Evolutionary conservation across 2,329 filamentous ascomycete genomes (phyloP), one percentile per base, ranked within the genome.

Genomic region (Clonostachys sp.): DNA sequence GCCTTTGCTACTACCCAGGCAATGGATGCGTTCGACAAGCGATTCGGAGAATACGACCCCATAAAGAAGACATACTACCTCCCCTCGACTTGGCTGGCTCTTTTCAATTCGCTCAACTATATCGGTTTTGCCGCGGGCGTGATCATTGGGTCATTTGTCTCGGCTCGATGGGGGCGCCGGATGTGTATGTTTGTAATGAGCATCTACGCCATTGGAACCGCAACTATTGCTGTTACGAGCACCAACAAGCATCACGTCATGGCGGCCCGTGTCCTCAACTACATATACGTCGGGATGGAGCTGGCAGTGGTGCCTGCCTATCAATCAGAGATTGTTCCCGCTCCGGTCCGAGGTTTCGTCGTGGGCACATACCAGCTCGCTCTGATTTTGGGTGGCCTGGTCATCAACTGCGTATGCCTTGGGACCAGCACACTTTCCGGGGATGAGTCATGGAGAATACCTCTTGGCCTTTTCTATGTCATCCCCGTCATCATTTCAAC

Each of bases 351-450:
- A 58, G 75, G 80, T 45, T 68, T 78, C 0, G 68, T 79, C 40
- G 53, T 83, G 47, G 83, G 78, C 1, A 80, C 77, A 14, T 83
- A 83, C 68, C 83, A 83, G 55, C 73, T 66, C 60, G 75, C 75
- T 10, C 81, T 78, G 55, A 72, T 79, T 51, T 61, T 81, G 39
- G 77, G 78, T 5, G 64, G 68, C 44, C 74, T 80, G 44, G 45
- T 69, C 3, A 71, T 76, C 2, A 72, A 75, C 1, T 73, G 63
- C 6, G 78, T 79, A 42, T 68, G 71, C 13, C 73, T 77, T 48
- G 70, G 72, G 18, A 80, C 76, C 6, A 66, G 65, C 53, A 61
- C 51, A 42, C 71, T 72, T 24, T 5, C 48, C 1, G 62, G 46
- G 44, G 57, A 72, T 45, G 70, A 65, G 61, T 62, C 62, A 3